Evolutionary conservation across 495 filamentous ascomycete genomes (phyloP).

Genomic region (Tuber calosporum): DNA sequence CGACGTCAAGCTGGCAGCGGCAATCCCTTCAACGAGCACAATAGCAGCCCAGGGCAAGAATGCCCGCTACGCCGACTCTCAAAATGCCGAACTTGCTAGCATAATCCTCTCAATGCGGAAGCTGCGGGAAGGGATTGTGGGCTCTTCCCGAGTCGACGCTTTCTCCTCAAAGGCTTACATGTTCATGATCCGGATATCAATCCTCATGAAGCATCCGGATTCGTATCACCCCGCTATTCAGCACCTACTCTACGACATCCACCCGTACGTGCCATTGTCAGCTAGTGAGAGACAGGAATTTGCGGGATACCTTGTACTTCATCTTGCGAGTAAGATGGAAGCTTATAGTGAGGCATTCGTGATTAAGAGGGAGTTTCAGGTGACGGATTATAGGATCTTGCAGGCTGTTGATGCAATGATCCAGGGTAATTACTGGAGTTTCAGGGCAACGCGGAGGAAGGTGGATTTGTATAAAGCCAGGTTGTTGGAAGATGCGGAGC

Average conservation of each 20-base stretch:
- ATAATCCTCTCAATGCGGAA: constrained; percentile 65
- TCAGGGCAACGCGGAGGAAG: constrained; percentile 60
- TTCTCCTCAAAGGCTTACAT: constrained; percentile 65
- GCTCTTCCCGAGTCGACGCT: constrained; percentile 58
- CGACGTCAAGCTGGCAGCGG: constrained; percentile 62
- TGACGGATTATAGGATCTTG: constrained; percentile 58
- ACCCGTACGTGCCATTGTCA: constrained; percentile 57
- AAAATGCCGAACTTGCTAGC: constrained; percentile 51
- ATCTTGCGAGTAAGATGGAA: constrained; percentile 77
- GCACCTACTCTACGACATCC: constrained; percentile 65
- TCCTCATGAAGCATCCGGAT: constrained; percentile 69
- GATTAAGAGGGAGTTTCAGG: constrained; percentile 51
- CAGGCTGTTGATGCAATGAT: constrained; percentile 62
- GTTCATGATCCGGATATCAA: constrained; percentile 75
- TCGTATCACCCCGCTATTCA: constrained; percentile 84
- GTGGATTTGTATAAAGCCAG: constrained; percentile 70
- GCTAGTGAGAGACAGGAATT: constrained; percentile 66
- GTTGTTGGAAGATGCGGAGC: constrained; percentile 73
- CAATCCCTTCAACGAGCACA: constrained; percentile 43
- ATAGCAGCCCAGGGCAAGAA: constrained; percentile 28
- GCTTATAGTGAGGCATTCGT: constrained; percentile 65
- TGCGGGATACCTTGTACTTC: constrained; percentile 71
- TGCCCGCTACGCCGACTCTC: constrained; percentile 43
- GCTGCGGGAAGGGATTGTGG: constrained; percentile 78
- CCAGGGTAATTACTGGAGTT: constrained; percentile 73